Conservation (phyloP, 192 early-diverging fungal genomes). For the Linnemannia elongata region DNA sequence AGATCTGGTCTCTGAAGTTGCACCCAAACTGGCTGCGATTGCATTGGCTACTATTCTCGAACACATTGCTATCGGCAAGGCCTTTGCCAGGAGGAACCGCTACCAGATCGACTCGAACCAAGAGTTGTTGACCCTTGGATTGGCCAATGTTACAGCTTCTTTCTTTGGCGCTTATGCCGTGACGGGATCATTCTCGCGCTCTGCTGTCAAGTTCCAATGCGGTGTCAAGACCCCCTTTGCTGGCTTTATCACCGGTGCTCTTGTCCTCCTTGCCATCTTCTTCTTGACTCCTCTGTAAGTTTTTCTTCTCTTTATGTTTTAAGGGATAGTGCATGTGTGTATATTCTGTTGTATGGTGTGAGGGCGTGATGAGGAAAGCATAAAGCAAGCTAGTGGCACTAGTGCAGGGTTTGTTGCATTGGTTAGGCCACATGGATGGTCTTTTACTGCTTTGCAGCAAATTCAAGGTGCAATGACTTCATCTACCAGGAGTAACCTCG, state of each 20-base stretch:
- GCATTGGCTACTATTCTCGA: constrained; percentile 87
- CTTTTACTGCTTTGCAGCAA: too few relatives aligned
- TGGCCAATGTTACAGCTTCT: constrained; percentile 86
- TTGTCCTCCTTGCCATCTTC: constrained; percentile 89
- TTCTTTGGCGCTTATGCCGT: constrained; percentile 91
- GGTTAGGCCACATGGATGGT: too few relatives aligned
- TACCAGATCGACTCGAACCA: constrained; percentile 88
- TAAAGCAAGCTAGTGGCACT: too few relatives aligned
- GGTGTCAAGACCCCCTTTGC: constrained; percentile 88
- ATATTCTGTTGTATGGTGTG: neutral
- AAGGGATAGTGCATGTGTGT: constrained; percentile 16
- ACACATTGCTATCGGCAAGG: constrained; percentile 93
- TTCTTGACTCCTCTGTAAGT: constrained; percentile 76
- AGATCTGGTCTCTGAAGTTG: constrained; percentile 63
- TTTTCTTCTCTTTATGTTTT: neutral
- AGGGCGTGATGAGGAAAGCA: too few relatives aligned
- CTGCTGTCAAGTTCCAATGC: constrained; percentile 90
- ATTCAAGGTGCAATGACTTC: too few relatives aligned
- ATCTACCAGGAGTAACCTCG: too few relatives aligned
- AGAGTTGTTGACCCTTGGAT: constrained; percentile 90
- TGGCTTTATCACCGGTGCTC: constrained; percentile 79
- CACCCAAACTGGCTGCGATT: constrained; percentile 70
- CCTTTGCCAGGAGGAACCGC: constrained; percentile 87
- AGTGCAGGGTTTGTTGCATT: too few relatives aligned
- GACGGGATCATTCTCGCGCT: constrained; percentile 95